phyloP scores from a whole-genome alignment of 805 yeast genomes.

The Saccharomyces eubayanus region DNA sequence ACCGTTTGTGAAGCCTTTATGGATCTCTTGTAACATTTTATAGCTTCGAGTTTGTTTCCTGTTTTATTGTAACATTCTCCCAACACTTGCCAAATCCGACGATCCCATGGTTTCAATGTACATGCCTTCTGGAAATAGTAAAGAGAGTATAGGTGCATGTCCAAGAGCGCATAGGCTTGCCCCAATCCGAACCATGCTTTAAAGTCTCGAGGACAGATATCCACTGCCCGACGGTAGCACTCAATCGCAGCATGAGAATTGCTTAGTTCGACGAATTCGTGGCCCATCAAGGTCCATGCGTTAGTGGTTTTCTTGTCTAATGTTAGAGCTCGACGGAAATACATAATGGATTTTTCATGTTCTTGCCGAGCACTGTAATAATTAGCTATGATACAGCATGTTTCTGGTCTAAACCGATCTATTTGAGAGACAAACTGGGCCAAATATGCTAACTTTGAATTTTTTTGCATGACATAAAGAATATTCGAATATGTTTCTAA shows the following conservation, averaged over 20 bases:
- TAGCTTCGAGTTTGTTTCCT: slow-evolving; percentile 59
- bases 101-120: slow-evolving; percentile 77
- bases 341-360: slow-evolving; percentile 90
- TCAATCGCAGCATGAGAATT: slow-evolving; percentile 97
- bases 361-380: slow-evolving; percentile 86
- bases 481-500: slow-evolving; percentile 92
- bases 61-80: slow-evolving; percentile 83
- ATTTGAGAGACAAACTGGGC: slow-evolving; percentile 79
- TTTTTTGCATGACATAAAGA: slow-evolving; percentile 85
- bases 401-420: slow-evolving; percentile 85
- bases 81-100: slow-evolving; percentile 93
- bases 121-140: slow-evolving; percentile 91
- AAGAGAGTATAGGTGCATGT: slow-evolving; percentile 86
- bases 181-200: slow-evolving; percentile 98
- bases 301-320: slow-evolving; percentile 71
- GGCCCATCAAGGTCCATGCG: slow-evolving; percentile 99
- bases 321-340: slow-evolving; percentile 80
- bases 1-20: slow-evolving; percentile 44
- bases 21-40: slow-evolving; percentile 77
- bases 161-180: slow-evolving; percentile 93
- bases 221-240: slow-evolving; percentile 87
- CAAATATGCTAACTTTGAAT: slow-evolving; percentile 70
- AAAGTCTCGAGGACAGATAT: slow-evolving; percentile 79
- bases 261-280: slow-evolving; percentile 91
- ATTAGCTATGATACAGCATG: slow-evolving; percentile 90